A percentile compares a stretch with the other conserved stretches of the same genome.
phyloP scores from a whole-genome alignment of 805 yeast species.

The Lipomyces yamanashiensis region DNA sequence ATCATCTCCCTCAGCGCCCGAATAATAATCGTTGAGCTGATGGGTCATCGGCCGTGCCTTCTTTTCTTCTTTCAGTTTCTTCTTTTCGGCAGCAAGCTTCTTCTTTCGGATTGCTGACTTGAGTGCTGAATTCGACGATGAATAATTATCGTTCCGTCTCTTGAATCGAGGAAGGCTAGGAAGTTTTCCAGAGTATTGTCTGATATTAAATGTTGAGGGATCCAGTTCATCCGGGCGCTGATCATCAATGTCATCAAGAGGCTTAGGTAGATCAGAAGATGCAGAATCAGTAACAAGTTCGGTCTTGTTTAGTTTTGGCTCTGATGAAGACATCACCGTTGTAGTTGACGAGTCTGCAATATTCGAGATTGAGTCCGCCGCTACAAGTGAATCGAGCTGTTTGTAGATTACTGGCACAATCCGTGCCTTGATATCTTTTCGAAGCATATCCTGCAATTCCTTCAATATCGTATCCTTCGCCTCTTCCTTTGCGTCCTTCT shows the following conservation, averaged over 20 bases:
- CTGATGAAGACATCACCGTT: background rate
- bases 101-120: constrained; percentile 4
- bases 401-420: constrained; percentile 71
- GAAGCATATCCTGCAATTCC: constrained; percentile 65
- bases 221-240: background rate
- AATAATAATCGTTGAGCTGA: constrained; percentile 38
- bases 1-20: constrained; percentile 38
- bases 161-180: constrained; percentile 43
- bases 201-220: constrained; percentile 7
- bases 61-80: constrained; percentile 10
- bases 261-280: background rate
- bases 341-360: background rate
- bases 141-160: constrained; percentile 21
- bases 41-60: constrained; percentile 42
- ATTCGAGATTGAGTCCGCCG: background rate
- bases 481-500: constrained; percentile 56
- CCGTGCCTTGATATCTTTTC: constrained; percentile 75
- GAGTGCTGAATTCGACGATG: constrained; percentile 3
- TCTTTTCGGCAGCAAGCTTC: constrained; percentile 17
- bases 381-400: constrained; percentile 56
- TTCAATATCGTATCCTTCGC: constrained; percentile 62
- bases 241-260: background rate
- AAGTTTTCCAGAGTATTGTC: constrained; percentile 23
- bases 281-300: constrained; percentile 2
- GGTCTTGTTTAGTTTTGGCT: background rate